Evolutionary conservation across 129 eudicot genomes (phyloP).

Genomic region (Logfia minima): DNA sequence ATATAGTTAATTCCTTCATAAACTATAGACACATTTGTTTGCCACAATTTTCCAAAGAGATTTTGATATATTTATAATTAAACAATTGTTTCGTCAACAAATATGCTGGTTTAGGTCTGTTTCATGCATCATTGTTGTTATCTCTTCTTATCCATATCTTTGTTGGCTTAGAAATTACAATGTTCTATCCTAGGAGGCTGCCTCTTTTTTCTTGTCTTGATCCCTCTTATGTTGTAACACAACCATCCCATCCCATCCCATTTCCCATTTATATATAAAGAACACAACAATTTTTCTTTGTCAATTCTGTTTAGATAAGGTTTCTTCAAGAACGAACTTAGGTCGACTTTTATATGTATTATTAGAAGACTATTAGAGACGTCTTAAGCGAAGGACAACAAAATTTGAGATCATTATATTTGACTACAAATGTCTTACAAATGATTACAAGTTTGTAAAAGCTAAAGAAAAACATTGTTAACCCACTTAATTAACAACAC

Average conservation of each 20-base stretch:
- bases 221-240: slow-evolving; percentile 1
- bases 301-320: not conserved
- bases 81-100: no score
- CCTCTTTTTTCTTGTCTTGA: slow-evolving; percentile 23
- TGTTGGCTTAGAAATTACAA: slow-evolving; percentile 31
- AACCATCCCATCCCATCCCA: not conserved
- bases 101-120: slow-evolving; percentile 23
- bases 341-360: not conserved
- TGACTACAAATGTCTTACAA: no score
- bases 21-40: not conserved
- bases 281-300: not conserved
- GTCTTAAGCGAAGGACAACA: no score
- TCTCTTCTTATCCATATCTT: slow-evolving; percentile 44
- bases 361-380: not conserved
- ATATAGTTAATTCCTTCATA: no score
- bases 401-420: no score
- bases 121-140: slow-evolving; percentile 33
- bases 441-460: no score
- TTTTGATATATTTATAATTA: not conserved
- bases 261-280: not conserved
- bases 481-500: not conserved
- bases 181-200: slow-evolving; percentile 35
- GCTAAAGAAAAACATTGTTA: no score
- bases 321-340: not conserved
- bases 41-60: slow-evolving; percentile 8